phyloP scores from a whole-genome alignment of 2,329 filamentous ascomycete species.

The Penicillium concentricum region DNA sequence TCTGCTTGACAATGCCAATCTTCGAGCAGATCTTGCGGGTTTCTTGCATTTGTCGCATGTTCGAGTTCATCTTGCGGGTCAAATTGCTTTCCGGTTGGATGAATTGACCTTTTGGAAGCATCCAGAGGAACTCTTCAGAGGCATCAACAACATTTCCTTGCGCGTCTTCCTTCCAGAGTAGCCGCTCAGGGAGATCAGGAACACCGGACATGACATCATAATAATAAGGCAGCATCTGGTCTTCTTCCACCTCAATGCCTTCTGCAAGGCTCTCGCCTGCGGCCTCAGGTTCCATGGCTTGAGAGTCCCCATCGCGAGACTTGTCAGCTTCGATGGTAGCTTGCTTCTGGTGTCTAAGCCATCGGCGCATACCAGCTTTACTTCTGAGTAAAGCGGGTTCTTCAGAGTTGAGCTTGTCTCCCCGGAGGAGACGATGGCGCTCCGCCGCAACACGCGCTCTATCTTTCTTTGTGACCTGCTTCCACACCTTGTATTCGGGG shows the following conservation, averaged over 20 bases:
- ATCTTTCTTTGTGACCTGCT: slow-evolving; percentile 97
- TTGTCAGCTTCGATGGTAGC: slow-evolving; percentile 56
- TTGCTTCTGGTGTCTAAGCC: slow-evolving; percentile 74
- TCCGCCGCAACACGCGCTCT: slow-evolving; percentile 83
- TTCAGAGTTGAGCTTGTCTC: slow-evolving; percentile 78
- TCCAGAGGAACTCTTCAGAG: slow-evolving; percentile 76
- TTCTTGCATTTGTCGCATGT: slow-evolving; percentile 93
- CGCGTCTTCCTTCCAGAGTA: slow-evolving; percentile 85
- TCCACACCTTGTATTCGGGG: slow-evolving; percentile 93
- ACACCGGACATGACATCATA: slow-evolving; percentile 85
- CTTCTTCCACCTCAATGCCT: slow-evolving; percentile 87
- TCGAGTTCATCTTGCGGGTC: slow-evolving; percentile 78
- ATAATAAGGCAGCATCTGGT: slow-evolving; percentile 86
- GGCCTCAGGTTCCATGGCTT: slow-evolving; percentile 50
- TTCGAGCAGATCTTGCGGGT: slow-evolving; percentile 94
- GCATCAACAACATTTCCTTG: slow-evolving; percentile 88
- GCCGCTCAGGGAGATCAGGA: slow-evolving; percentile 74
- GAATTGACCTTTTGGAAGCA: slow-evolving; percentile 75
- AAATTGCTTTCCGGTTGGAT: slow-evolving; percentile 71
- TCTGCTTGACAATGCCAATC: slow-evolving; percentile 97
- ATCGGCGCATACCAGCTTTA: slow-evolving; percentile 86
- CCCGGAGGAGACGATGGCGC: slow-evolving; percentile 80
- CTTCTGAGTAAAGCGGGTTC: slow-evolving; percentile 82
- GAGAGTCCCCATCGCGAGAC: slow-evolving; percentile 44
- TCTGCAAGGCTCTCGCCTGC: slow-evolving; percentile 80